Evolutionary conservation across 306 rosid species (phyloP).

Genomic region (Quercus engelmannii): DNA sequence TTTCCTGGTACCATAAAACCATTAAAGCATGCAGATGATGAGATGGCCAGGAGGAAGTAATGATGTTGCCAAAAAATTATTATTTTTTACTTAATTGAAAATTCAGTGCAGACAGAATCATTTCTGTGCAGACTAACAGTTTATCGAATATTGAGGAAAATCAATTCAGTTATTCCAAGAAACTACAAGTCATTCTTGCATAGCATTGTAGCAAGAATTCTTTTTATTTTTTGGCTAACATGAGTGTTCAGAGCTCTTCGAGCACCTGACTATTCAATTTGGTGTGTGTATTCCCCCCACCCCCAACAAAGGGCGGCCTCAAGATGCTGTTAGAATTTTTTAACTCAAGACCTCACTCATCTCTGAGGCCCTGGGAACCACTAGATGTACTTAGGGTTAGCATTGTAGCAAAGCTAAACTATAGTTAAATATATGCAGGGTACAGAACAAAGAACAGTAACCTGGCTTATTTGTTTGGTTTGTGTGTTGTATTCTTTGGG

Average conservation of each 20-base stretch:
- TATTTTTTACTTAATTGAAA: neutral
- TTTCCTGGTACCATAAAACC: neutral
- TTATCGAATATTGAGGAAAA: neutral
- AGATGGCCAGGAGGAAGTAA: neutral
- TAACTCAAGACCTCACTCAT: no score
- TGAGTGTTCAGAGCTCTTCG: no score
- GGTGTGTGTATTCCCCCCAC: no score
- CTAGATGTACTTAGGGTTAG: neutral
- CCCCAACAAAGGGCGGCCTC: no score
- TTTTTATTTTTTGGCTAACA: no score
- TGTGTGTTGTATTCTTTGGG: neutral
- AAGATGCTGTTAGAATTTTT: no score
- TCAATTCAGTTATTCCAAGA: neutral
- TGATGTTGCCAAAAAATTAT: neutral
- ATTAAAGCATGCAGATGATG: neutral
- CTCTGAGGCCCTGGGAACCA: no score
- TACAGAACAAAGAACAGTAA: neutral
- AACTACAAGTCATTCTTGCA: neutral
- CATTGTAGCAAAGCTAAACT: neutral
- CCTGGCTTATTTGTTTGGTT: neutral
- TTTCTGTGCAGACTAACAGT: neutral
- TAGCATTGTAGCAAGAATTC: neutral
- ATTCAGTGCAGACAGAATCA: neutral
- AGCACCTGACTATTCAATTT: no score
- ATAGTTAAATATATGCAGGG: neutral